These are phyloP conservation scores for Gillenia trifoliata DNA, from an alignment of 306 rosid genomes.

Conservation along the genomic window DNA sequence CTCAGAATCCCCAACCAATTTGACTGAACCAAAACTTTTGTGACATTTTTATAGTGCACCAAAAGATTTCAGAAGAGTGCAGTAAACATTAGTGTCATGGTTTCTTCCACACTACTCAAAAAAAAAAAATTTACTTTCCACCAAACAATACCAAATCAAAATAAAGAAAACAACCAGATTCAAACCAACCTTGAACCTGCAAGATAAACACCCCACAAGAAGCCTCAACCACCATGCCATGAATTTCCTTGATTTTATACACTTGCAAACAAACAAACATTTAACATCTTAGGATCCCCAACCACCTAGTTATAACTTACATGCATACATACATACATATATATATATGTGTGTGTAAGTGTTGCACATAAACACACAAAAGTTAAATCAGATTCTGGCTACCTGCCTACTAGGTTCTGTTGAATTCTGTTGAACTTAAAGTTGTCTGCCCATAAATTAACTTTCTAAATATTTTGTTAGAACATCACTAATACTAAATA, in stretches of 20 bases:
- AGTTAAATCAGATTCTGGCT: neutral
- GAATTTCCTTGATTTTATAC: neutral
- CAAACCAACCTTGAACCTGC: slow-evolving; percentile 70
- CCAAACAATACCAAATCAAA: slow-evolving; percentile 73
- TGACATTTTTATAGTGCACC: slow-evolving; percentile 22
- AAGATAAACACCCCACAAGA: slow-evolving; percentile 36
- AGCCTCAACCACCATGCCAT: slow-evolving; percentile 51
- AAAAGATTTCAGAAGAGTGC: slow-evolving; percentile 5
- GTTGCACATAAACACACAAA: neutral
- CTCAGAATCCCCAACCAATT: slow-evolving; percentile 14
- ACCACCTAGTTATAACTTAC: slow-evolving; percentile 27
- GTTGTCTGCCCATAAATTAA: neutral
- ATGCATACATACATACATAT: neutral
- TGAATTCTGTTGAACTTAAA: neutral
- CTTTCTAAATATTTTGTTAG: neutral
- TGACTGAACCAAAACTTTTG: slow-evolving; percentile 6
- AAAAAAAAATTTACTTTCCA: slow-evolving; percentile 32
- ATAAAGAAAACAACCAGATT: slow-evolving; percentile 27
- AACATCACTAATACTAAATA: neutral
- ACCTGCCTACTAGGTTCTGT: too few species aligned
- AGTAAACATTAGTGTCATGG: slow-evolving; percentile 22
- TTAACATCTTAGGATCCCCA: slow-evolving; percentile 4
- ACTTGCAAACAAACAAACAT: neutral
- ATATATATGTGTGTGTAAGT: too few species aligned
- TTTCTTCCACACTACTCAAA: slow-evolving; percentile 35